phyloP scores from a whole-genome alignment of 2,329 filamentous ascomycete genomes.

The Hymenoscyphus linearis region DNA sequence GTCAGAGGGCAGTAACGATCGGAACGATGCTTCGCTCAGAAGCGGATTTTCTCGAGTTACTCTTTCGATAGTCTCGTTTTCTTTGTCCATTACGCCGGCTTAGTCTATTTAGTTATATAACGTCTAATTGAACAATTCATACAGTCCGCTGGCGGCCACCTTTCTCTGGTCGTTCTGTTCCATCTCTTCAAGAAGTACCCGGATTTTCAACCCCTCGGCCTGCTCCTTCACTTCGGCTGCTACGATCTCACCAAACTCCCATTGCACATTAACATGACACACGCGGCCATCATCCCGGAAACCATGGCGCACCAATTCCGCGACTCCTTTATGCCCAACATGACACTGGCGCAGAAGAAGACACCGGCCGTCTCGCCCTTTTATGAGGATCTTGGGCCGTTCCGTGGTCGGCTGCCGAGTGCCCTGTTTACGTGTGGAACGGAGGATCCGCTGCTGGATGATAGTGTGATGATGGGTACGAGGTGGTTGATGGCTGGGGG shows the following conservation, averaged over 20 bases:
- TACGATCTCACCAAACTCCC: slow-evolving; percentile 44
- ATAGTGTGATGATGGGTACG: slow-evolving; percentile 47
- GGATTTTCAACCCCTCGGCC: slow-evolving; percentile 40
- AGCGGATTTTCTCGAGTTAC: slow-evolving; percentile 4
- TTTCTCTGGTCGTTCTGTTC: slow-evolving; percentile 42
- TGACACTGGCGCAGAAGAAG: slow-evolving; percentile 36
- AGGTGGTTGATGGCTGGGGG: slow-evolving; percentile 49
- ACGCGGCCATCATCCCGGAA: slow-evolving; percentile 37
- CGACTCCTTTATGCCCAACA: slow-evolving; percentile 40
- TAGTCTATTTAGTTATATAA: not conserved
- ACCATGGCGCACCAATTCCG: slow-evolving; percentile 43
- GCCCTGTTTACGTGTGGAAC: slow-evolving; percentile 51
- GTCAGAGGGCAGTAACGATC: slow-evolving; percentile 20
- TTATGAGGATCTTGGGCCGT: slow-evolving; percentile 40
- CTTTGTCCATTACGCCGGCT: not conserved
- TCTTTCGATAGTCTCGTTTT: slow-evolving; percentile 1
- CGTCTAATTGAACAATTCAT: not conserved
- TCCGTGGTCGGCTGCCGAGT: slow-evolving; percentile 38
- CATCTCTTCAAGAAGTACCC: slow-evolving; percentile 39
- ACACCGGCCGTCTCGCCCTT: slow-evolving; percentile 44
- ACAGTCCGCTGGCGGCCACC: slow-evolving; percentile 46
- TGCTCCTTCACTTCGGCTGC: slow-evolving; percentile 48
- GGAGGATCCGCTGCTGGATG: slow-evolving; percentile 47
- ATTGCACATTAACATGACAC: slow-evolving; percentile 30
- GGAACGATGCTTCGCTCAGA: not conserved